Evolutionary conservation across 2,329 filamentous ascomycete genomes (phyloP).

Genomic region (Mycogone perniciosa): DNA sequence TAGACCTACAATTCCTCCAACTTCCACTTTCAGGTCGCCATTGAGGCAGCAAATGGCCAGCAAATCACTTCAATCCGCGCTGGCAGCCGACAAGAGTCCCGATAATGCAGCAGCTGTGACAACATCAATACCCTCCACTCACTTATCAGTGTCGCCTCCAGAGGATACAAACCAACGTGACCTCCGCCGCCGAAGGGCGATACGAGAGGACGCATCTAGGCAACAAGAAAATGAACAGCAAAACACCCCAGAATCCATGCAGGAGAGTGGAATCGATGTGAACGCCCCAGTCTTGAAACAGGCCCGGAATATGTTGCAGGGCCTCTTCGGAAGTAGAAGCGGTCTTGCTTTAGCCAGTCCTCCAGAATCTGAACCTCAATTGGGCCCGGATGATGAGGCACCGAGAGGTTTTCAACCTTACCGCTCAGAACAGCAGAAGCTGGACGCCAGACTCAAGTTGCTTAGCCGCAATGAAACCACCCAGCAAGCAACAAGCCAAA

Average conservation of each 20-base stretch:
- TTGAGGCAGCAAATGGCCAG: no score
- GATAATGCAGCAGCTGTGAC: no score
- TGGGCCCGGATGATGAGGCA: neutral
- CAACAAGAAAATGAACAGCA: neutral
- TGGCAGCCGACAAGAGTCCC: no score
- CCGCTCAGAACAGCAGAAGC: neutral
- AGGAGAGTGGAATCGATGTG: neutral
- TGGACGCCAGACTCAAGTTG: neutral
- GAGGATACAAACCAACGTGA: no score
- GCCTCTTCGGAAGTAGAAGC: neutral
- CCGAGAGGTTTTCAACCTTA: neutral
- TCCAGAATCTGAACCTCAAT: slow-evolving; percentile 9
- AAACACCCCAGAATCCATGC: neutral
- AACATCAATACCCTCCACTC: no score
- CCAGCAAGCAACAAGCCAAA: neutral
- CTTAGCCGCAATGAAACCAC: neutral
- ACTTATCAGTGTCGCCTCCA: no score
- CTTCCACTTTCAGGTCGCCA: no score
- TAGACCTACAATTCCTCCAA: neutral
- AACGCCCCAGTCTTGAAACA: neutral
- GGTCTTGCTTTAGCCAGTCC: slow-evolving; percentile 5
- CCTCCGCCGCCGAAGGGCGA: no score
- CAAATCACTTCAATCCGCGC: no score
- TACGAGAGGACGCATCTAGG: neutral
- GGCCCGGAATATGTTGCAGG: slow-evolving; percentile 6